Base-by-base conservation (phyloP, 495 filamentous ascomycete genomes). In the Pseudotulostoma volvatum region DNA sequence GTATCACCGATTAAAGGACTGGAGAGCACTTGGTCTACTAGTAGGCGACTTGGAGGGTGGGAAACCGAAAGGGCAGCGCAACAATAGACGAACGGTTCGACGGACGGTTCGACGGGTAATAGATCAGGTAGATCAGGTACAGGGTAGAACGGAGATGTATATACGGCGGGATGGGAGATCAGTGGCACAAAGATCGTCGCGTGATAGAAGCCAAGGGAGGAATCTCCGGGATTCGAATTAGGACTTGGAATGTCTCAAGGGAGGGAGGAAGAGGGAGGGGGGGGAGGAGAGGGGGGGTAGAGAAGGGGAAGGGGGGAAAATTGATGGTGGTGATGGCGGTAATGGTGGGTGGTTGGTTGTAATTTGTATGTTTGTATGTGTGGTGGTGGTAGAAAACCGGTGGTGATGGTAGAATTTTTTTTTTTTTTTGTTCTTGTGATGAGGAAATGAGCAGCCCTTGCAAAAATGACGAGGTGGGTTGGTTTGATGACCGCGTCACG, bases 141-240 rank as follows among this genome's bases (percentile, higher is more conserved):
- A 28, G 11, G 23, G 11, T 5, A 11, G 5, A 11, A 28, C 40
- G 44, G 47, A 43, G 43, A 34, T 46, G 42, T 46, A 47, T 46
- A 43, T 44, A 45, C 25, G 36, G 43, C 39, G 18, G n/a, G n/a
- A n/a, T n/a, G n/a, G n/a, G n/a, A 36, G 40, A 31, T 25, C 33
- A 41, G 41, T 35, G 37, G 28, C 20, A 40, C 38, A 42, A 38
- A 23, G 30, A 25, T 31, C 34, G 40, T 30, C 40, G 45, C 43
- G 49, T 39, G 43, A 36, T 42, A 33, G 38, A 41, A 52, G 40
- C 5, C 5, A 11, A 5, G 11, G 23, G 23, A 28, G 23, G 11
- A 28, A 28, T 5, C 5, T 5, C 5, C 5, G 23, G 23, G 23
- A 11, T 28, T 5, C 23, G 5, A 28, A 11, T 28, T 5, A 11